Evolutionary conservation across 2,329 filamentous ascomycete species (phyloP), one percentile per base, ranked within the genome.

Genomic region (Tolypocladium paradoxum): DNA sequence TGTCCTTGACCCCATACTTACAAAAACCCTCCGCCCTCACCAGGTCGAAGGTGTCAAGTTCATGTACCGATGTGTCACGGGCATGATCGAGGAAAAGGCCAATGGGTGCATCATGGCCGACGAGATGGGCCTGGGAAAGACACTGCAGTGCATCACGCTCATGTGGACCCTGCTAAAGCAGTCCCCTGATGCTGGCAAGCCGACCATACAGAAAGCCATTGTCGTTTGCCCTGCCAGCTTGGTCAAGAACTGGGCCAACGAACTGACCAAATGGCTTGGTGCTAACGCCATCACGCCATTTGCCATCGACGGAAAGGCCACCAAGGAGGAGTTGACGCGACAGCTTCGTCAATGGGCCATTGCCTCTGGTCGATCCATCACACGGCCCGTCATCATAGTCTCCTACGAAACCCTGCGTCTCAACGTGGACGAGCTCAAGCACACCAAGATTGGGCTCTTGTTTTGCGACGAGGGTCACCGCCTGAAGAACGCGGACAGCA

Each of bases 21-120:
- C 90, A 40, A 96, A 96, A 68, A 88, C 96, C 48, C 75, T 99
- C 50, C 85, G 93, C 48, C 93, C 93, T 2, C 93, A 99, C 84
- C 93, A 99, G 70, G 87, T 99, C 37, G 93, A 97, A 67, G 93
- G 93, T 64, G 93, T 99, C 58, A 96, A 93, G 73, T 99, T 99
- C 69, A 84, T 99, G 77, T 99, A 97, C 70, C 82, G 83, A 59
- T 95, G 90, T 64, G 90, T 93, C 6, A 97, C 92, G 1, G 93
- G 93, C n/a, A 79, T 97, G 77, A 88, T 97, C 53, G 93, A 97
- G 62, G 80, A 87, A 37, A 92, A 92, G 62, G 93, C 93, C 49
- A 88, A 96, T 68, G 93, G 93, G 2, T 99, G 93, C 70, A 99
- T 99, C 67, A 99, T 99, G 93, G 93, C 93, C 51, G 93, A 99